phyloP scores from a whole-genome alignment of 306 rosid genomes.

The Senna tora region DNA sequence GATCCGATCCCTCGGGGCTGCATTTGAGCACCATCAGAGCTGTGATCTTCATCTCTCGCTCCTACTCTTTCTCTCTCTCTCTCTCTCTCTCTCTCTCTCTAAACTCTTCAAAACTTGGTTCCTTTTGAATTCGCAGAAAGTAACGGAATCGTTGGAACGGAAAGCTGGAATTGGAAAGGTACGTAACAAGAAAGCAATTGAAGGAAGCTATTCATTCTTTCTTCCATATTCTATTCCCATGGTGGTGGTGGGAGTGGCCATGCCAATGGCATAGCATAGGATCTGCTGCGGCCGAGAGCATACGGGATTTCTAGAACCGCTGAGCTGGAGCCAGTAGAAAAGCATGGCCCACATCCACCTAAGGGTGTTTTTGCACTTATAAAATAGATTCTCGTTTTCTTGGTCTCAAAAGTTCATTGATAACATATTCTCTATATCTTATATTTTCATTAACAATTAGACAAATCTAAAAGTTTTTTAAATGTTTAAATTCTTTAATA shows the following conservation, averaged over 20 bases:
- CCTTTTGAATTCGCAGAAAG: neutral
- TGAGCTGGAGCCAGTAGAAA: neutral
- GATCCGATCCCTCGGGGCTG: slow-evolving; percentile 75
- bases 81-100: slow-evolving; percentile 26
- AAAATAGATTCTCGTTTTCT: no score
- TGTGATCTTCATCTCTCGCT: slow-evolving; percentile 86
- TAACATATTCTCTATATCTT: no score
- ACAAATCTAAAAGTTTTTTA: no score
- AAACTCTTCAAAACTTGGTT: neutral
- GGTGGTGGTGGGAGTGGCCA: no score
- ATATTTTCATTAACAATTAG: no score
- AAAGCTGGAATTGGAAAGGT: neutral
- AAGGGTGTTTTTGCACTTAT: neutral
- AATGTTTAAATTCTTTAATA: no score
- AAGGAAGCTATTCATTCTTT: neutral
- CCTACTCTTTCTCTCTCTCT: slow-evolving; percentile 9
- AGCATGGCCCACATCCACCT: neutral
- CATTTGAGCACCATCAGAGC: slow-evolving; percentile 84
- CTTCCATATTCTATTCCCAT: neutral
- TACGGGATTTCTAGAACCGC: neutral
- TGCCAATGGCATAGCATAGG: neutral
- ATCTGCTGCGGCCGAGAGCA: neutral
- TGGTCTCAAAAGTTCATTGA: no score
- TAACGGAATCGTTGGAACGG: neutral
- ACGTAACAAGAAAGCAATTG: neutral